phyloP scores from a whole-genome alignment of 192 early-diverging fungal species.

The Coemansia sp. region DNA sequence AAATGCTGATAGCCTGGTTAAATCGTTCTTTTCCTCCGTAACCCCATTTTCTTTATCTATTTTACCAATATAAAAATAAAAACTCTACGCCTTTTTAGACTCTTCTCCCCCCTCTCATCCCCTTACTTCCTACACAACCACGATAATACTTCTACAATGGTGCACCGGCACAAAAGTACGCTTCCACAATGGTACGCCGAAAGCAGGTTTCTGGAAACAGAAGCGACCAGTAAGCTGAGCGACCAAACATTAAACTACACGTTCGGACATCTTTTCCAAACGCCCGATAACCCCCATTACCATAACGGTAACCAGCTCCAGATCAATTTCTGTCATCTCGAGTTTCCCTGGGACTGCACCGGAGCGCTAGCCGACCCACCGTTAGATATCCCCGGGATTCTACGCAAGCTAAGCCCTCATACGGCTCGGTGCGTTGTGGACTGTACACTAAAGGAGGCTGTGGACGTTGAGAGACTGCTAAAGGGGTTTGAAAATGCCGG shows the following conservation, averaged over 20 bases:
- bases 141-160: background rate
- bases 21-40: no score
- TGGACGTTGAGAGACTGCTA: background rate
- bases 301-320: conserved; percentile 32
- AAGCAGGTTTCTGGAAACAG: conserved; percentile 23
- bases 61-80: no score
- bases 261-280: conserved; percentile 32
- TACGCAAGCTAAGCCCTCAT: background rate
- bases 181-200: conserved; percentile 39
- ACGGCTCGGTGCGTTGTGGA: conserved; percentile 28
- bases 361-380: conserved; percentile 31
- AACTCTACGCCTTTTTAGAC: no score
- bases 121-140: no score
- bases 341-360: conserved; percentile 37
- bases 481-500: conserved; percentile 13
- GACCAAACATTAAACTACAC: conserved; percentile 27
- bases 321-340: conserved; percentile 36
- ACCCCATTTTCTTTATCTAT: no score
- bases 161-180: conserved; percentile 14
- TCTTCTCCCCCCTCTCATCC: no score
- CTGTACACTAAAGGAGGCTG: conserved; percentile 15
- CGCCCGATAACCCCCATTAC: conserved; percentile 21
- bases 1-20: no score
- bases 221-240: conserved; percentile 5
- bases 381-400: conserved; percentile 16